Conservation (phyloP, 23 red algal species). For the Gracilaria vermiculophylla region DNA sequence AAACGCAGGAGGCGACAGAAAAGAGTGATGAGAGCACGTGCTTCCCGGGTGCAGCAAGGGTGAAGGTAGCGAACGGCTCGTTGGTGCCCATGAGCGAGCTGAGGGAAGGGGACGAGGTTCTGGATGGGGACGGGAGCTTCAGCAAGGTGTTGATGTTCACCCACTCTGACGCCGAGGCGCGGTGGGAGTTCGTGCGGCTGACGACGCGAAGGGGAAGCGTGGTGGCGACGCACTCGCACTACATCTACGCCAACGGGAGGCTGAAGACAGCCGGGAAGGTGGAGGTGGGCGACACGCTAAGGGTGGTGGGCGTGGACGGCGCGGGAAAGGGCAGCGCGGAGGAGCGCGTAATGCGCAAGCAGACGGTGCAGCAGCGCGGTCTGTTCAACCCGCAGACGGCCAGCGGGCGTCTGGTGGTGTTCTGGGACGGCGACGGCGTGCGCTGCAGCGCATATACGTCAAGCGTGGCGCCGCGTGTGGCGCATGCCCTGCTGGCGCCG, state of each 20-base stretch:
- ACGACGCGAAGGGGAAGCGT: neutral
- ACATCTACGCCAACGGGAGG: conserved; percentile 41
- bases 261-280: conserved; percentile 13
- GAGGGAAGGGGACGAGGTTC: neutral
- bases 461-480: conserved; percentile 18
- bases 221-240: conserved; percentile 22
- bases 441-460: conserved; percentile 24
- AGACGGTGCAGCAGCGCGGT: neutral
- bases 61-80: neutral
- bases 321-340: neutral
- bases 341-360: neutral
- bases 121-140: neutral
- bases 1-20: neutral
- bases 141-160: conserved; percentile 24
- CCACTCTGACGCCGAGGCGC: neutral
- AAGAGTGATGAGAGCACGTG: neutral
- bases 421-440: conserved; percentile 32
- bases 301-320: neutral
- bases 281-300: conserved; percentile 20
- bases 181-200: neutral
- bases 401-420: conserved; percentile 51
- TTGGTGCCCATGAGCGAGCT: neutral
- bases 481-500: conserved; percentile 33
- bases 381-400: conserved; percentile 77
- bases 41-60: neutral